Conservation (phyloP, 306 rosid genomes). For the Dalbergia cochinchinensis region DNA sequence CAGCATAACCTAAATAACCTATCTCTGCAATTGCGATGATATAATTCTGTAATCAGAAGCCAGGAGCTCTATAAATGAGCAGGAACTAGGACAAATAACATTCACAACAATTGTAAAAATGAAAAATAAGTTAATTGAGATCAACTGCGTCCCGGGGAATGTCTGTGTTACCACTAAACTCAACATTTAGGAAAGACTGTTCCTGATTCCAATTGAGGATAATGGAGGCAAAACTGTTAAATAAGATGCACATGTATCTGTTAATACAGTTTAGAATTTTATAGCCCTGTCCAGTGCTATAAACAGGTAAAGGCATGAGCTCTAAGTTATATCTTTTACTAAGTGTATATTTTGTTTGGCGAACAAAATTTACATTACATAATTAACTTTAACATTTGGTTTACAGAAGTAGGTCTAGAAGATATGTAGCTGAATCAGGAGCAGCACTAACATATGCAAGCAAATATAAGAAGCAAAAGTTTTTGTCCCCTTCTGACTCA, state of each 20-base stretch:
- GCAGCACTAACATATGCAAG: neutral
- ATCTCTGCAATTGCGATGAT: constrained; percentile 61
- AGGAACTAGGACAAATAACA: neutral
- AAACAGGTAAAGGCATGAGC: neutral
- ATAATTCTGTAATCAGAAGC: constrained; percentile 28
- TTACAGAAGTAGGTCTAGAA: neutral
- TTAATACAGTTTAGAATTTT: neutral
- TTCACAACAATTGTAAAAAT: constrained; percentile 3
- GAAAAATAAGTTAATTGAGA: neutral
- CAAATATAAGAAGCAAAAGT: constrained; percentile 15
- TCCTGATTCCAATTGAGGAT: neutral
- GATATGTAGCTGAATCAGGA: constrained; percentile 1
- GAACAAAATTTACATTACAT: neutral
- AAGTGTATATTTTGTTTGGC: neutral
- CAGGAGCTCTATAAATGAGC: constrained; percentile 23
- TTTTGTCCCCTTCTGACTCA: neutral
- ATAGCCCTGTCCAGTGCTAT: neutral
- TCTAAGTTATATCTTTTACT: neutral
- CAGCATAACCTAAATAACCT: constrained; percentile 42
- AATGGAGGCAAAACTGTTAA: neutral
- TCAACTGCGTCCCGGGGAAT: neutral
- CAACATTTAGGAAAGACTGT: neutral
- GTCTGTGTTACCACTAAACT: neutral
- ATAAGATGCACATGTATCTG: constrained; percentile 22
- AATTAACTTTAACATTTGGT: constrained; percentile 1